Evolutionary conservation across 805 yeast species (phyloP).

Genomic region (Torulaspora delbrueckii): DNA sequence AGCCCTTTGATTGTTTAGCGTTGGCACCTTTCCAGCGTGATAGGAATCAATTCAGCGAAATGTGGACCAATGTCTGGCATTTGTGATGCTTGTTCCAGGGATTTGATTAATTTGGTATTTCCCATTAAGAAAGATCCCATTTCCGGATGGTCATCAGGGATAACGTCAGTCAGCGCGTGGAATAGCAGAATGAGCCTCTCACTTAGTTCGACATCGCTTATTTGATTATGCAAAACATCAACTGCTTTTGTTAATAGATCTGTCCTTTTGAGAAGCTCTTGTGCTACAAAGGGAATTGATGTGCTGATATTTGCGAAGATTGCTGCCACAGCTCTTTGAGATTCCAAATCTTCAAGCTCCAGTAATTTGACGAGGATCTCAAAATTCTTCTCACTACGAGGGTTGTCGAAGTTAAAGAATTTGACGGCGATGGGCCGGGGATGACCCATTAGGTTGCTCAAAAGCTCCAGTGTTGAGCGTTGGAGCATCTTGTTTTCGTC

Average conservation of each 20-base stretch:
- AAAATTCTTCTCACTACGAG: slow-evolving; percentile 39
- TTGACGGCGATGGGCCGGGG: slow-evolving; percentile 41
- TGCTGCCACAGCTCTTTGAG: slow-evolving; percentile 42
- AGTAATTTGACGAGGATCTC: slow-evolving; percentile 40
- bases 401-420: slow-evolving; percentile 51
- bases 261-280: slow-evolving; percentile 26
- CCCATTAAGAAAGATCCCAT: slow-evolving; percentile 6
- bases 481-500: slow-evolving; percentile 48
- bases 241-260: slow-evolving; percentile 27
- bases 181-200: slow-evolving; percentile 35
- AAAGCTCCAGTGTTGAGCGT: slow-evolving; percentile 56
- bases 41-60: slow-evolving; percentile 20
- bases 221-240: slow-evolving; percentile 27
- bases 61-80: slow-evolving; percentile 16
- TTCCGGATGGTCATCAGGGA: slow-evolving; percentile 13
- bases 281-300: slow-evolving; percentile 36
- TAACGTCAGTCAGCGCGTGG: slow-evolving; percentile 26
- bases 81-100: slow-evolving; percentile 17
- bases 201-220: slow-evolving; percentile 29
- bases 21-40: slow-evolving; percentile 6
- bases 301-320: slow-evolving; percentile 36
- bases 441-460: slow-evolving; percentile 52
- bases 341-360: slow-evolving; percentile 36
- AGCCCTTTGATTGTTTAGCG: background rate
- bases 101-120: slow-evolving; percentile 12